Evolutionary conservation across 1,284 basidiomycete genomes (phyloP).

Genomic region (Crucibulum parvulum): DNA sequence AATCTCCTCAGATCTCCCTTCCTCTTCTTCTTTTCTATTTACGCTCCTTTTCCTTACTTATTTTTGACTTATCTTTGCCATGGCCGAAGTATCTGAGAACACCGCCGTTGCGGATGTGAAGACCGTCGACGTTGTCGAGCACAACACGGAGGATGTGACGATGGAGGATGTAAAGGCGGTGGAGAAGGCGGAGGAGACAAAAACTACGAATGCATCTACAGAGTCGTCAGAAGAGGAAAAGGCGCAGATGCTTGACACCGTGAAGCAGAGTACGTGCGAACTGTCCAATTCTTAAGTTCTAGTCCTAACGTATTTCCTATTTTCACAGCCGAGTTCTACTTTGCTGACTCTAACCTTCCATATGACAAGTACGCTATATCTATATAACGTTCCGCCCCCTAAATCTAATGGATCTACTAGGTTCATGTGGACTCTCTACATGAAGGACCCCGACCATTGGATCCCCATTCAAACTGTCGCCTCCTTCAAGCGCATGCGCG

Average conservation of each 20-base stretch:
- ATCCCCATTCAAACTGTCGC: conserved; percentile 88
- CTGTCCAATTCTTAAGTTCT: background rate
- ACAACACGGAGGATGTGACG: background rate
- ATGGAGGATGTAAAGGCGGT: conserved; percentile 1
- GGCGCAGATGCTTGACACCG: conserved; percentile 48
- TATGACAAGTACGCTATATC: conserved; percentile 78
- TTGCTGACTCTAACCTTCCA: conserved; percentile 95
- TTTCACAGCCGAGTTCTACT: conserved; percentile 92
- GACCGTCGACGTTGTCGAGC: background rate
- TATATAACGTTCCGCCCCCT: conserved; percentile 4
- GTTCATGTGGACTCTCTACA: conserved; percentile 94
- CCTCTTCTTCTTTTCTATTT: background rate
- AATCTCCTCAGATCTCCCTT: background rate
- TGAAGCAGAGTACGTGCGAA: conserved; percentile 50
- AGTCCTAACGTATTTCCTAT: background rate
- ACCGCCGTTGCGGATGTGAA: conserved; percentile 5
- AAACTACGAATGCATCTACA: background rate
- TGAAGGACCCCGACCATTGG: conserved; percentile 86
- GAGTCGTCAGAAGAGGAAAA: conserved; percentile 31
- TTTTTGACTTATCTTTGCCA: conserved; percentile 13
- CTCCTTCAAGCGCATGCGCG: conserved; percentile 97
- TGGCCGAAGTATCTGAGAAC: conserved; percentile 22
- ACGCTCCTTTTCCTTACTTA: conserved; percentile 2
- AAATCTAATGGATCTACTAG: conserved; percentile 44
- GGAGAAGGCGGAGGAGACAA: conserved; percentile 8